These are phyloP conservation scores for Baeospora myosura DNA, from an alignment of 1,284 basidiomycete species.

Conservation along the genomic window DNA sequence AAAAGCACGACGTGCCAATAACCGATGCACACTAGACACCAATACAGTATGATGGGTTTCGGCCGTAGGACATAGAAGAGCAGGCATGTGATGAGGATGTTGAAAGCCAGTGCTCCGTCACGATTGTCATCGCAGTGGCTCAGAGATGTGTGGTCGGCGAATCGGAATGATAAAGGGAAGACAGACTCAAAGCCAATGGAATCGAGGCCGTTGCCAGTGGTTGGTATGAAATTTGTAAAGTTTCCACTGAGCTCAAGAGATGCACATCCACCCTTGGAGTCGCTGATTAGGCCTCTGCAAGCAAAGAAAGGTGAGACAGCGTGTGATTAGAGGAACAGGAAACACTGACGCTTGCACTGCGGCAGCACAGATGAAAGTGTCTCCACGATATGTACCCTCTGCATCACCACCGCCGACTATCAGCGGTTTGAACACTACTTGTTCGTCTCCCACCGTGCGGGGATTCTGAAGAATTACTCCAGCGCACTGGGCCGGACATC, in stretches of 20 bases:
- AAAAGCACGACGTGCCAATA: slow-evolving; percentile 84
- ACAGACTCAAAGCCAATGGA: slow-evolving; percentile 59
- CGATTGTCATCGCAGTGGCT: slow-evolving; percentile 69
- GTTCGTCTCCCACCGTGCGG: slow-evolving; percentile 64
- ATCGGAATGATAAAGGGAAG: slow-evolving; percentile 57
- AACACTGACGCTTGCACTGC: slow-evolving; percentile 71
- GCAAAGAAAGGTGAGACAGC: slow-evolving; percentile 10
- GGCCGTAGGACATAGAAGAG: slow-evolving; percentile 73
- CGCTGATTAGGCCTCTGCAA: slow-evolving; percentile 60
- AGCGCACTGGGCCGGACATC: slow-evolving; percentile 74
- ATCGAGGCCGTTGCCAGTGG: neutral
- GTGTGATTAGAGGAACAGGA: slow-evolving; percentile 5
- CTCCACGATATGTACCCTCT: slow-evolving; percentile 69
- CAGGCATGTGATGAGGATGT: slow-evolving; percentile 56
- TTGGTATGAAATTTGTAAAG: slow-evolving; percentile 60
- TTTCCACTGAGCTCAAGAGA: slow-evolving; percentile 63
- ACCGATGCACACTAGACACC: slow-evolving; percentile 77
- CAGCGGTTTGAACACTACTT: slow-evolving; percentile 64
- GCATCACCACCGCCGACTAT: slow-evolving; percentile 78
- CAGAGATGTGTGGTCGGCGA: slow-evolving; percentile 32
- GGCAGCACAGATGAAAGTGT: slow-evolving; percentile 81
- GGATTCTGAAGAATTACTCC: slow-evolving; percentile 68
- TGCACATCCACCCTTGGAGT: slow-evolving; percentile 72
- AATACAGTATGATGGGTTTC: slow-evolving; percentile 62
- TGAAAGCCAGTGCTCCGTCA: slow-evolving; percentile 61